phyloP scores from a whole-genome alignment of 176 grass and related monocot species.

The Tillandsia leiboldiana region DNA sequence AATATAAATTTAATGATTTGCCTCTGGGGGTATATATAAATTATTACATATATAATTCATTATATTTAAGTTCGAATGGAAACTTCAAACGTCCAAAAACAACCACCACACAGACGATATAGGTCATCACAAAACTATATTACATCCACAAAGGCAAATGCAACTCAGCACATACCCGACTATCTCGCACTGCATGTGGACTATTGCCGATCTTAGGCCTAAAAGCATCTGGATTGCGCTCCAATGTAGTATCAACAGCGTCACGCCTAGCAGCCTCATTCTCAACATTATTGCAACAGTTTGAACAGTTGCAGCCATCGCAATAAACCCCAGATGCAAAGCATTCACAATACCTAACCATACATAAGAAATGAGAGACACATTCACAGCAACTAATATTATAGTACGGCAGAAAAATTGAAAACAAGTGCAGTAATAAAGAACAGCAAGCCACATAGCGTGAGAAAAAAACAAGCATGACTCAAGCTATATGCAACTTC shows the following conservation, averaged over 20 bases:
- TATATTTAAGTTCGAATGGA: not conserved
- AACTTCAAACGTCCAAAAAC: not conserved
- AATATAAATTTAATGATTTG: too few relatives aligned
- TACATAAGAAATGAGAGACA: slow-evolving; percentile 12
- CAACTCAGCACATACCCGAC: slow-evolving; percentile 52
- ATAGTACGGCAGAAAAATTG: not conserved
- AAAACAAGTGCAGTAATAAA: not conserved
- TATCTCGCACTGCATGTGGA: slow-evolving; percentile 52
- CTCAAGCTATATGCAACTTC: not conserved
- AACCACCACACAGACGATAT: not conserved
- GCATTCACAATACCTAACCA: slow-evolving; percentile 85
- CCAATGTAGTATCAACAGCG: slow-evolving; percentile 78
- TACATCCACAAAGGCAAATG: slow-evolving; percentile 2
- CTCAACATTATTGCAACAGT: slow-evolving; percentile 88
- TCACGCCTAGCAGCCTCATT: slow-evolving; percentile 79
- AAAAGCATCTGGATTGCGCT: slow-evolving; percentile 91
- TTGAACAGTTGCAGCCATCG: slow-evolving; percentile 92
- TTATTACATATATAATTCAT: too few relatives aligned
- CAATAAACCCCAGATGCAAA: slow-evolving; percentile 84
- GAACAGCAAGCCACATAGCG: not conserved
- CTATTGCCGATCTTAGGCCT: slow-evolving; percentile 95
- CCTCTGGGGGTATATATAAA: too few relatives aligned
- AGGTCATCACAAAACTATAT: not conserved
- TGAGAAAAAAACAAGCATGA: not conserved
- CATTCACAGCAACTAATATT: not conserved